phyloP scores from a whole-genome alignment of 169 alveolate species.

The Eimeria necatrix region DNA sequence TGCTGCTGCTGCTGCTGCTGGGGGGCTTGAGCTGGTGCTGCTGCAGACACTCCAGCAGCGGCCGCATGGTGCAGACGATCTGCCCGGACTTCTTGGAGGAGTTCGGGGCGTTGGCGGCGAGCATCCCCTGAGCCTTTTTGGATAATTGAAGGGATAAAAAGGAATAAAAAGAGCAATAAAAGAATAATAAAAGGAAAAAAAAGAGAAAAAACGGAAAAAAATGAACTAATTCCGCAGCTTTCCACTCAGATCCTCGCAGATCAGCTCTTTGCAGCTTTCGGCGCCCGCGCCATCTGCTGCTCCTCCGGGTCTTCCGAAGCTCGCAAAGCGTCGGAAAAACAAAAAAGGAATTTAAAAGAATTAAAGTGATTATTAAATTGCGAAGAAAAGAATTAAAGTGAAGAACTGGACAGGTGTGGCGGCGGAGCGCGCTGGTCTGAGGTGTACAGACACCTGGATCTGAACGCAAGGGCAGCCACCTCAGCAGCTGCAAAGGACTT shows the following conservation, averaged over 20 bases:
- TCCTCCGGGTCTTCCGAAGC: neutral
- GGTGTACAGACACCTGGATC: too few species aligned
- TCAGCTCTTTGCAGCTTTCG: too few species aligned
- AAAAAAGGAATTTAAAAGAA: too few species aligned
- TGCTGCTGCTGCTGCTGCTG: slow-evolving; percentile 43
- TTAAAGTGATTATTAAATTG: too few species aligned
- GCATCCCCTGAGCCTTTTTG: neutral
- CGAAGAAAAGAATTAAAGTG: too few species aligned
- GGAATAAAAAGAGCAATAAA: neutral
- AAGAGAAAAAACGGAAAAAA: neutral
- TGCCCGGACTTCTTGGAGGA: slow-evolving; percentile 78
- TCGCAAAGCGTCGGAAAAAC: neutral
- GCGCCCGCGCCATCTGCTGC: neutral
- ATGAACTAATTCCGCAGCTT: too few species aligned
- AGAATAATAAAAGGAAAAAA: neutral
- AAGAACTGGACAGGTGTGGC: too few species aligned
- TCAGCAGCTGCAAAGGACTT: too few species aligned
- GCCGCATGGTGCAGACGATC: slow-evolving; percentile 90
- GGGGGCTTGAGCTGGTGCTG: neutral
- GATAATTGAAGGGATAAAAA: neutral
- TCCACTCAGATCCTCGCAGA: too few species aligned
- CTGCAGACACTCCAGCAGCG: slow-evolving; percentile 88
- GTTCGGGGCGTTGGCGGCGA: slow-evolving; percentile 57
- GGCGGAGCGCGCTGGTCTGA: too few species aligned
- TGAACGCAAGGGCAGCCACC: too few species aligned